Evolutionary conservation across 2,329 filamentous ascomycete genomes (phyloP), one percentile per base, ranked within the genome.

Genomic region (Aspergillus tamarii): DNA sequence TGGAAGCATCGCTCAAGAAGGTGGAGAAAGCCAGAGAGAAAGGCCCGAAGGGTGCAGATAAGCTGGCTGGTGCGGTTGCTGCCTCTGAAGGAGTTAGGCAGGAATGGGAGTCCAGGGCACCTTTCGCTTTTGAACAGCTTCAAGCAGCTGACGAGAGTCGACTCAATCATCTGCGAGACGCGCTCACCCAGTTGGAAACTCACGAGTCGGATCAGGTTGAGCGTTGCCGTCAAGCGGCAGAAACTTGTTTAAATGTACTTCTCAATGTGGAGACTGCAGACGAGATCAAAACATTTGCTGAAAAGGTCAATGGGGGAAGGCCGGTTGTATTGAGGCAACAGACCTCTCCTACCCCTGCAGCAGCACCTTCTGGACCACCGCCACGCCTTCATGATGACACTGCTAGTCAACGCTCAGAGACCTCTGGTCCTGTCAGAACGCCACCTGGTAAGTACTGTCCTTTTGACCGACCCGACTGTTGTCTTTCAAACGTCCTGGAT

Each of bases 81-180:
- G 89, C 89, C 67, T 87, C 96, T 50, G 91, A 96, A 67, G 88
- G 88, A 64, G 90, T 93, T n/a, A 87, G 85, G 52, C 86, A 90
- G 68, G 91, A 96, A 75, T 99, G 95, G 95, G 90, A 97, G 61
- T 93, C 93, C 0, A 93, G 97, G 77, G 93, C 95, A 16, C 95
- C 95, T 1, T 98, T 92, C 78, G 91, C 97, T 65, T 97, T 96
- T 74, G 95, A 99, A 79, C 91, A 90, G 65, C 86, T 99, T 30
- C 95, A 99, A 77, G 90, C 92, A 7, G 83, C 96, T 36, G 95
- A 99, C 74, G 95, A 99, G 81, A 89, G 87, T 70, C 88, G 95
- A 61, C 83, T 96, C 69, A 97, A 97, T 77, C 91, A 96, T 73
- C 84, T 99, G 64, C 91, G 94, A 66, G 94, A 98, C 78, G 87